Percentiles rank a stretch among this genome's conserved stretches.
Evolutionary conservation across 1,284 basidiomycete species (phyloP).

Genomic region (Ganoderma lucidum): DNA sequence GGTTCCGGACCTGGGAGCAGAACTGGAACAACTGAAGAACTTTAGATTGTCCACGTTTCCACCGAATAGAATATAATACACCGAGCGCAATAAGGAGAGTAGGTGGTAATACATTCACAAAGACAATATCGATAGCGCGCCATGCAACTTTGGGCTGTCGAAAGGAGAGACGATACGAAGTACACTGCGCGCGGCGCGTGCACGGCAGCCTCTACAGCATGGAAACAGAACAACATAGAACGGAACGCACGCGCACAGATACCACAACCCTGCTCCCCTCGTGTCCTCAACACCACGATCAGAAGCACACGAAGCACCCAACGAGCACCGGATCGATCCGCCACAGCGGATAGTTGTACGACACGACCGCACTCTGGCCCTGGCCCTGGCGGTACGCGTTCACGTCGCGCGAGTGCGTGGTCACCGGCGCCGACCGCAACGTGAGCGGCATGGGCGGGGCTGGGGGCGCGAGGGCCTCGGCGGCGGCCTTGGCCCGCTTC

Average conservation of each 20-base stretch:
- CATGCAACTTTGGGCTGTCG: background rate
- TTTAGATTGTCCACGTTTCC: no score
- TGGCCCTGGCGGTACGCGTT: background rate
- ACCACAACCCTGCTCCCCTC: background rate
- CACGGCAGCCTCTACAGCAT: background rate
- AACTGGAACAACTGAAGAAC: no score
- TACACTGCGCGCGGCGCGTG: background rate
- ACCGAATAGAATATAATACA: no score
- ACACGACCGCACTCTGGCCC: slow-evolving; percentile 3
- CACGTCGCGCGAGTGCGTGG: slow-evolving; percentile 2
- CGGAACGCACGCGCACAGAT: background rate
- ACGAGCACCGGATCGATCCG: slow-evolving; percentile 26
- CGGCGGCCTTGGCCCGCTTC: slow-evolving; percentile 5
- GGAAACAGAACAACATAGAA: background rate
- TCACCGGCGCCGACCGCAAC: background rate
- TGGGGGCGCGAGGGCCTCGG: background rate
- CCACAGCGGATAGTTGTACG: slow-evolving; percentile 21
- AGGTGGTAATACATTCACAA: background rate
- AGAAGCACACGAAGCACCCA: slow-evolving; percentile 24
- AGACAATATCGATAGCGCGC: background rate
- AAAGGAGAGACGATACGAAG: background rate
- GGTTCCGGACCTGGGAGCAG: no score
- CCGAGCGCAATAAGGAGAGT: background rate
- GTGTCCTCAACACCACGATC: background rate
- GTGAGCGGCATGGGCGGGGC: background rate